These are phyloP conservation scores for Nakazawaea anatomiae DNA, from an alignment of 805 yeast species.

Conservation along the genomic window DNA sequence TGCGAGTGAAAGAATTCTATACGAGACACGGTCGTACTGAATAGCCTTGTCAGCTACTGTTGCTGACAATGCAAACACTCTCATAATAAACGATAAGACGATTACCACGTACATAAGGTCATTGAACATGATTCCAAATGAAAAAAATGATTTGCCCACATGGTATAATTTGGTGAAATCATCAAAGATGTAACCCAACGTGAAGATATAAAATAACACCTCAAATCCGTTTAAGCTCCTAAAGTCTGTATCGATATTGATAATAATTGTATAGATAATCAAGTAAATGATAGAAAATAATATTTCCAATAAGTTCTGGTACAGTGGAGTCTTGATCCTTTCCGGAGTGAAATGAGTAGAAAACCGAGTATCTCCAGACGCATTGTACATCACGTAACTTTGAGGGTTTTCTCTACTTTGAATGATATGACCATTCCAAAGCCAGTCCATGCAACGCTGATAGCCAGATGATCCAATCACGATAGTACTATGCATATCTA, in stretches of 20 bases:
- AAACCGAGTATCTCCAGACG: conserved; percentile 48
- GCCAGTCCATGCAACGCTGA: conserved; percentile 82
- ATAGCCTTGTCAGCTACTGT: conserved; percentile 20
- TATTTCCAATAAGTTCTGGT: conserved; percentile 73
- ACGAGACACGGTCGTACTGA: conserved; percentile 50
- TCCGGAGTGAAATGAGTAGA: conserved; percentile 72
- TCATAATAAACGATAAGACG: conserved; percentile 43
- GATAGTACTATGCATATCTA: conserved; percentile 73
- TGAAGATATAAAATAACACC: conserved; percentile 53
- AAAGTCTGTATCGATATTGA: conserved; percentile 48
- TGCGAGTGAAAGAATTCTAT: conserved; percentile 67
- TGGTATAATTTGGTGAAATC: conserved; percentile 69
- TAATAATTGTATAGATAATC: conserved; percentile 52
- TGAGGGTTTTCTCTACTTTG: conserved; percentile 68
- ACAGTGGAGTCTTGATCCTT: conserved; percentile 77
- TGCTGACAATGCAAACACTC: conserved; percentile 38
- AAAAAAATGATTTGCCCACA: conserved; percentile 65
- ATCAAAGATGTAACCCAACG: conserved; percentile 60
- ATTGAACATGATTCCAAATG: conserved; percentile 77
- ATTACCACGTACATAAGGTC: conserved; percentile 60
- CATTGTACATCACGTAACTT: conserved; percentile 59
- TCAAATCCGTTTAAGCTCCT: conserved; percentile 41
- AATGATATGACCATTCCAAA: conserved; percentile 91
- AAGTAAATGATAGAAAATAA: conserved; percentile 59
- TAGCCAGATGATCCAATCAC: conserved; percentile 78